Evolutionary conservation across 1,284 basidiomycete genomes (phyloP).

Genomic region (Grifola frondosa): DNA sequence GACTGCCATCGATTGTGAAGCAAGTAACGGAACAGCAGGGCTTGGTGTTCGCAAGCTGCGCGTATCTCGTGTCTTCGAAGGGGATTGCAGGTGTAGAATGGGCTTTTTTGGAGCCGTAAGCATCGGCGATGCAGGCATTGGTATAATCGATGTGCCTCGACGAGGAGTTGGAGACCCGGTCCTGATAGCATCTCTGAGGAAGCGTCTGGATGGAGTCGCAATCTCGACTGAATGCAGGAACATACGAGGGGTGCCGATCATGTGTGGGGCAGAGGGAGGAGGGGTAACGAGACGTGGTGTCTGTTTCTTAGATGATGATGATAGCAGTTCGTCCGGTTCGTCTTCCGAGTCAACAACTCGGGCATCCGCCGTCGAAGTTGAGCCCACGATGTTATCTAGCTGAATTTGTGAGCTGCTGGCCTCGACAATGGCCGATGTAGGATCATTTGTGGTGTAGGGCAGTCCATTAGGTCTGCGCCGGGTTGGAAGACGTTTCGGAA

Average conservation of each 20-base stretch:
- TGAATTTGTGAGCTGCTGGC: neutral
- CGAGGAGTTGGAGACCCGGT: slow-evolving; percentile 17
- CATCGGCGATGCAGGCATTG: slow-evolving; percentile 9
- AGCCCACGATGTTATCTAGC: neutral
- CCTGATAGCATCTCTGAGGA: slow-evolving; percentile 7
- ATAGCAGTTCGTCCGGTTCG: slow-evolving; percentile 35
- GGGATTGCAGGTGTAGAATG: slow-evolving; percentile 13
- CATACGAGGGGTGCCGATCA: slow-evolving; percentile 27
- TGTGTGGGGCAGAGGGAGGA: slow-evolving; percentile 15
- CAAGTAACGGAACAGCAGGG: neutral
- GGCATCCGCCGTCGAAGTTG: neutral
- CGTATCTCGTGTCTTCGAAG: neutral
- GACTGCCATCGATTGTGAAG: neutral
- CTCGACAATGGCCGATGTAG: neutral
- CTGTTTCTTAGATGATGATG: slow-evolving; percentile 25
- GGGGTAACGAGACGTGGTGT: slow-evolving; percentile 29
- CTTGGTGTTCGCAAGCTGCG: slow-evolving; percentile 7
- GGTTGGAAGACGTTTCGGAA: too few relatives aligned
- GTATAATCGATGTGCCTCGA: slow-evolving; percentile 1
- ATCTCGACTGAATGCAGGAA: slow-evolving; percentile 44
- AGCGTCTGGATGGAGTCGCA: slow-evolving; percentile 24
- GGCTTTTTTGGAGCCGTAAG: neutral
- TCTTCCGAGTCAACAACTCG: neutral
- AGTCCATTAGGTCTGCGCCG: too few relatives aligned
- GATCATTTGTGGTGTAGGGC: too few relatives aligned